Evolutionary conservation across 352 stramenopile genomes (phyloP).

Genomic region (Hyaloperonospora arabidopsidis): DNA sequence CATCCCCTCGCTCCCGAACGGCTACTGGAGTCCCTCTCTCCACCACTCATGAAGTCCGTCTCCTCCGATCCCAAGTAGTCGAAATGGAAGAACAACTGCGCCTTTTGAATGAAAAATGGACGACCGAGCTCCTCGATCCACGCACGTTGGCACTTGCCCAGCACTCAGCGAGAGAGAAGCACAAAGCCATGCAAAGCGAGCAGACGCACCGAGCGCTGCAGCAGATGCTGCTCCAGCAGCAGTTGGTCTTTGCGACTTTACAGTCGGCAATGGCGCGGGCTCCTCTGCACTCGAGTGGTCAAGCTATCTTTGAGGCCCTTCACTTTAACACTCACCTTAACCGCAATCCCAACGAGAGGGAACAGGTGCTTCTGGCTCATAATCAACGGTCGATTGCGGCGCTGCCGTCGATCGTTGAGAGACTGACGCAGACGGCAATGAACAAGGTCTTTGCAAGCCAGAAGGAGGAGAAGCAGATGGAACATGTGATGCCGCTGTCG

Average conservation of each 20-base stretch:
- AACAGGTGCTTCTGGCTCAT: conserved; percentile 23
- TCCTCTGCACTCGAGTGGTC: conserved; percentile 26
- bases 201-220: conserved; percentile 19
- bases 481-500: conserved; percentile 23
- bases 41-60: conserved; percentile 28
- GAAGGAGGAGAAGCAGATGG: conserved; percentile 5
- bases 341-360: conserved; percentile 10
- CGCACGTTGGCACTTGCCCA: conserved; percentile 21
- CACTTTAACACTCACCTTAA: conserved; percentile 29
- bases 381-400: conserved; percentile 22
- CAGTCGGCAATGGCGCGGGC: conserved; percentile 23
- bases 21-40: conserved; percentile 22
- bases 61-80: conserved; percentile 30
- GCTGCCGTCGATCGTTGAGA: conserved; percentile 22
- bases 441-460: conserved; percentile 10
- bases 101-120: conserved; percentile 20
- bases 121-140: conserved; percentile 18
- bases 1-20: conserved; percentile 10
- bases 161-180: conserved; percentile 27
- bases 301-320: conserved; percentile 24
- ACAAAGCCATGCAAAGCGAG: conserved; percentile 13
- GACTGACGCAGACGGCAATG: conserved; percentile 21
- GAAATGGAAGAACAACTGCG: conserved; percentile 29
- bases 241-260: conserved; percentile 31
- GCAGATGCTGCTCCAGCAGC: conserved; percentile 30